Base-by-base conservation (phyloP, 2,329 filamentous ascomycete species). In the Leptographium flavum region DNA sequence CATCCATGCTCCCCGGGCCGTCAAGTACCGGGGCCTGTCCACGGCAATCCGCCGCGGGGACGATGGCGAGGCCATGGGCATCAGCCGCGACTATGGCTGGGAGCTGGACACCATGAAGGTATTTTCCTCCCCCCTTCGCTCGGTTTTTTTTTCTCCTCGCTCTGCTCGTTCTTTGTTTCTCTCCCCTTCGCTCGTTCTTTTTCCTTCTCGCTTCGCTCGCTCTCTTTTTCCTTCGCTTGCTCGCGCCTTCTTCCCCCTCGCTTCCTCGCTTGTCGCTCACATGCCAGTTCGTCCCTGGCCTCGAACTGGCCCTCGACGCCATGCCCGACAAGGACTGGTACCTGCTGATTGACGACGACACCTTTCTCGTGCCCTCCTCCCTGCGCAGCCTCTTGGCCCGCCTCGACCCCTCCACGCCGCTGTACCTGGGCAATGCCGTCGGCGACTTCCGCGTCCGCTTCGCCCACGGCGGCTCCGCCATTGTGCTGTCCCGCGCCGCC, bases 311-410 rank as follows among this genome's bases (percentile, higher is more conserved):
- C 19, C 73, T 69, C 60, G 57, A 62, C 33, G 62, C 58, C 15
- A 61, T 74, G 54, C 73, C 72, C 0, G 56, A 62, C 49, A 76
- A 75, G 60, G 73, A 73, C 54, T 76, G 73, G 73, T 76, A 75
- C 53, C 56, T 76, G 49, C 67, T 76, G 50, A 57, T 73, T 14
- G 73, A 76, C 56, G 73, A 76, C 56, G 73, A 77, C 54, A 76
- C 71, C 1, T 76, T 69, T 53, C 55, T 76, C 38, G 62, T 75
- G 38, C 64, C 64, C 43, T 61, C 66, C 3, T 71, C 72, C 13
- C 56, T 76, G 25, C 58, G 61, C 36, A 56, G 67, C 2, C 57
- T 76, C 13, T 60, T 76, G 14, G 61, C 63, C 17, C 70, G 73
- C 46, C 57, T 76, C 47, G 62, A 76, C 55, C 61, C 66, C 2